Base-by-base conservation (phyloP, 495 filamentous ascomycete genomes). In the Penicillium simplicissimum region DNA sequence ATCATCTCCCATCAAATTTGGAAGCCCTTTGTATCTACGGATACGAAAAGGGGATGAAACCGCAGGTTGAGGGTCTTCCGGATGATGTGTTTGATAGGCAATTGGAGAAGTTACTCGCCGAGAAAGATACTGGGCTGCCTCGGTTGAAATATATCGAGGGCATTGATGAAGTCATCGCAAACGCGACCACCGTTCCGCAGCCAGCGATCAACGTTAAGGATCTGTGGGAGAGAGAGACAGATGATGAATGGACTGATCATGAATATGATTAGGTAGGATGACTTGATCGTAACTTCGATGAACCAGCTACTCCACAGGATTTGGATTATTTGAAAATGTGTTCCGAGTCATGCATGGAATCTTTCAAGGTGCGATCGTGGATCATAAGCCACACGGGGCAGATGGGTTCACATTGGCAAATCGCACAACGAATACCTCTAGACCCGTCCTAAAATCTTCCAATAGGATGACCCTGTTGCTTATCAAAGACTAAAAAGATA, bases 191-290 rank as follows among this genome's bases (percentile, higher is more conserved):
- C 10, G 10, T 48, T 10, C 8, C 28, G 45, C 21, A 48, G 0
- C 23, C 45, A 48, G 4, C 7, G 45, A 48, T 10, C 21, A 48
- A 48, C 10, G 45, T 28, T 48, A 21, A 48, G 21, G 45, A 48
- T 28, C 45, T 48, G 23, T 48, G 45, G 45, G 45, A 28, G 23
- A 28, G 45, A 15, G 45, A 48, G 45, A 48, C 45, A 28, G 45
- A 48, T 2, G 45, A 48, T 48, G 45, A 48, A 28, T 48, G 45
- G 45, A 48, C 21, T 48, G 45, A 48, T 48, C 13, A 48, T 48
- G 45, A 48, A 28, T 48, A 48, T 7, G 45, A 48, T 23, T 48
- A 48, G 45, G 0, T 28, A 48, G 45, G 11, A 28, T 48, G 21
- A 43, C n/a, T 21, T 17, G 38, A 11, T 15, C 11, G 5, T 42